Conservation (phyloP, 257 asterid genomes). For the Penstemon davidsonii region DNA sequence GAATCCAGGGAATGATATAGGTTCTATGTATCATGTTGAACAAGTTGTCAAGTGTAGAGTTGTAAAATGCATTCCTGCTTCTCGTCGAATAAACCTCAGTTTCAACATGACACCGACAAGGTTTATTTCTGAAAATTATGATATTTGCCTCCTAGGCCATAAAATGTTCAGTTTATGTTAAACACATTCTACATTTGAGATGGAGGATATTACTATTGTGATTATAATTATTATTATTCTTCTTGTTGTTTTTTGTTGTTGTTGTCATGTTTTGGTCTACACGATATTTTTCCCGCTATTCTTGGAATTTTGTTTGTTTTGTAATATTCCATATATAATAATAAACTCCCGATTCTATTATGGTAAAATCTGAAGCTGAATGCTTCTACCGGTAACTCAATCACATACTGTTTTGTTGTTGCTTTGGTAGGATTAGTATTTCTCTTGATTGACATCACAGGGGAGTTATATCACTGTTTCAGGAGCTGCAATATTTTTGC, state of each 20-base stretch:
- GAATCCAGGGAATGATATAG: conserved; percentile 72
- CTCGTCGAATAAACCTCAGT: conserved; percentile 77
- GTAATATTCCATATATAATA: background rate
- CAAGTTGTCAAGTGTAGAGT: conserved; percentile 98
- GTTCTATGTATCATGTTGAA: conserved; percentile 84
- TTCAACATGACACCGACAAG: conserved; percentile 69
- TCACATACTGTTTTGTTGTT: conserved; percentile 3
- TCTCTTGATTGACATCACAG: conserved; percentile 13
- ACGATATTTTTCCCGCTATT: background rate
- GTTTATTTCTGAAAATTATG: conserved; percentile 42
- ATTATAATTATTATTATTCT: too few relatives aligned
- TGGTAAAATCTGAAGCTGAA: background rate
- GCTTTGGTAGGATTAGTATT: background rate
- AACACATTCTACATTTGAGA: background rate
- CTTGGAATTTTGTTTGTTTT: background rate
- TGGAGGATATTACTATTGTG: background rate
- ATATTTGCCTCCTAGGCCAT: conserved; percentile 17
- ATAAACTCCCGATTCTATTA: background rate
- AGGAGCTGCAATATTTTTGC: conserved; percentile 2
- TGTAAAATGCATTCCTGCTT: conserved; percentile 59
- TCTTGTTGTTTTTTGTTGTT: background rate
- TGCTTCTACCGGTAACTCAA: background rate
- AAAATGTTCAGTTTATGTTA: background rate
- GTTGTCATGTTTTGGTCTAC: background rate
- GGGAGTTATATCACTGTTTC: background rate